Percentiles rank a stretch among this genome's conserved stretches.
phyloP scores from a whole-genome alignment of 148 eudicot genomes.

The Simmondsia chinensis region DNA sequence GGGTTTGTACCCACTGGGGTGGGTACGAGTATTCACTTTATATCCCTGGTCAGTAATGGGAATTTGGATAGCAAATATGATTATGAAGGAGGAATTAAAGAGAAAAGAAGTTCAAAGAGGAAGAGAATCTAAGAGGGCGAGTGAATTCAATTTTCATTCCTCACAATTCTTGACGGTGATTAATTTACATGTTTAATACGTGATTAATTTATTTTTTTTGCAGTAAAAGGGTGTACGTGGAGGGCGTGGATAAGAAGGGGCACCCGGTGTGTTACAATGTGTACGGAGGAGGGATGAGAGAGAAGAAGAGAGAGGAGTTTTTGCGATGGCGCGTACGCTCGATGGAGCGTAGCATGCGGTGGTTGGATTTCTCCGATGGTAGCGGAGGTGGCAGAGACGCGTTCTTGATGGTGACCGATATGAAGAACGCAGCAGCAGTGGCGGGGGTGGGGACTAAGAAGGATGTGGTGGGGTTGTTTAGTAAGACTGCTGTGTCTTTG shows the following conservation, averaged over 20 bases:
- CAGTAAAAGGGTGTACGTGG: conserved; percentile 19
- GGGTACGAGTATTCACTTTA: no score
- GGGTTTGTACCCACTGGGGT: no score
- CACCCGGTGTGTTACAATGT: conserved; percentile 49
- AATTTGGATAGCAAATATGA: no score
- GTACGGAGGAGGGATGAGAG: conserved; percentile 31
- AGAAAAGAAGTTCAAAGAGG: no score
- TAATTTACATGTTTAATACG: no score
- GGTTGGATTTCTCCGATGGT: conserved; percentile 44
- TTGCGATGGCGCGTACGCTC: conserved; percentile 65
- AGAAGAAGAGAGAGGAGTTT: conserved; percentile 28
- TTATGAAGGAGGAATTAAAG: no score
- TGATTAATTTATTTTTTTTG: no score
- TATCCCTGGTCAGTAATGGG: no score
- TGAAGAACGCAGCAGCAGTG: conserved; percentile 50
- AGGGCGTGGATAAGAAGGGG: conserved; percentile 50
- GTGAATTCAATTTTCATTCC: no score
- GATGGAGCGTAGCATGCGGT: conserved; percentile 50
- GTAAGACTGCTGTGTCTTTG: conserved; percentile 32
- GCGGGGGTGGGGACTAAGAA: conserved; percentile 28
- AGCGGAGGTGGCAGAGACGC: conserved; percentile 37
- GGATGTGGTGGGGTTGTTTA: conserved; percentile 37
- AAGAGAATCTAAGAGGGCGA: no score
- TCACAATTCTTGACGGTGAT: no score
- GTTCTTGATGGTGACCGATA: conserved; percentile 49